Conservation (phyloP, 805 yeast species). For the Schwanniomyces occidentalis region DNA sequence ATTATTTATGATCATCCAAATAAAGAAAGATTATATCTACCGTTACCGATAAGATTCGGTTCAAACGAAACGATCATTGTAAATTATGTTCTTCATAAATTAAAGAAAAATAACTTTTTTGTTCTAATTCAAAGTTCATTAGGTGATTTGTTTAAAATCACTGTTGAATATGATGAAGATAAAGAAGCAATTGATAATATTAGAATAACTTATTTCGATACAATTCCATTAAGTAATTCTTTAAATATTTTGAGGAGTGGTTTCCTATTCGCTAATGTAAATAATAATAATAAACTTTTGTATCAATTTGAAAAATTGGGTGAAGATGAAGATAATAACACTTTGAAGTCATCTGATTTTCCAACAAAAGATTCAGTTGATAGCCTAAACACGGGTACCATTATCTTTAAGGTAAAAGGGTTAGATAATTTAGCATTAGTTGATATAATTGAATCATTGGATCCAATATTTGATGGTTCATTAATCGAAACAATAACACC, state of each 20-base stretch:
- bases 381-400: neutral
- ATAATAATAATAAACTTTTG: constrained; percentile 61
- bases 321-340: constrained; percentile 43
- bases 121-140: constrained; percentile 63
- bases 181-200: constrained; percentile 43
- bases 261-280: constrained; percentile 65
- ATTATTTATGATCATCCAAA: constrained; percentile 51
- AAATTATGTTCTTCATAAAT: constrained; percentile 61
- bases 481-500: constrained; percentile 15
- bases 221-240: constrained; percentile 59
- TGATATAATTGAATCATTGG: constrained; percentile 47
- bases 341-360: constrained; percentile 11
- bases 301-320: constrained; percentile 82
- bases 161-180: constrained; percentile 50
- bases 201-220: constrained; percentile 70
- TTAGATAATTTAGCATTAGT: constrained; percentile 61
- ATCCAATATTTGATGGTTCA: constrained; percentile 48
- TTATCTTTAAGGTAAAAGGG: constrained; percentile 22
- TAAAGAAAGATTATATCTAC: constrained; percentile 29
- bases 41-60: constrained; percentile 53
- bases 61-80: constrained; percentile 39
- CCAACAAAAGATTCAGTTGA: constrained; percentile 3
- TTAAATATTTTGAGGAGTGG: constrained; percentile 73
- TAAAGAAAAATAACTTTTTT: constrained; percentile 62
- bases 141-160: constrained; percentile 73